Percentiles rank a stretch among this genome's conserved stretches.
Evolutionary conservation across 495 filamentous ascomycete genomes (phyloP).

Genomic region (Aspergillus asperescens): DNA sequence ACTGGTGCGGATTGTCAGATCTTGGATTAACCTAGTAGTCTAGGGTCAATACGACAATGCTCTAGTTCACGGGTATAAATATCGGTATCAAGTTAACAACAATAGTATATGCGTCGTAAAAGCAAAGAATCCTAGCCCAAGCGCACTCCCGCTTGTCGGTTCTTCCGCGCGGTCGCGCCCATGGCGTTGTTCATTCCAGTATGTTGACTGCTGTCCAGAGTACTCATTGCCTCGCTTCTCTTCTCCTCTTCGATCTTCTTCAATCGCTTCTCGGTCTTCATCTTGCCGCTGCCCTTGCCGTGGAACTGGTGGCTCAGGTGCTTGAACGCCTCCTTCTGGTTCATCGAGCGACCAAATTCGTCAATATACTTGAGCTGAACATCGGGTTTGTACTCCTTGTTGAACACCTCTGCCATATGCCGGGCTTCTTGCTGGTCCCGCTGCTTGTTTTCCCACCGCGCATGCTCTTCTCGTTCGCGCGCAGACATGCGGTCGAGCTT

Average conservation of each 20-base stretch:
- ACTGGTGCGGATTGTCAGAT: not conserved
- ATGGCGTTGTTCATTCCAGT: slow-evolving; percentile 78
- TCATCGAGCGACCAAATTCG: slow-evolving; percentile 76
- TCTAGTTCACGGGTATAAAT: not conserved
- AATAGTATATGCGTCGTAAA: not conserved
- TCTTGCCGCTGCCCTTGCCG: slow-evolving; percentile 93
- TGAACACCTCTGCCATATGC: slow-evolving; percentile 77
- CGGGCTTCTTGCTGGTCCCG: slow-evolving; percentile 78
- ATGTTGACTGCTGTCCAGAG: slow-evolving; percentile 73
- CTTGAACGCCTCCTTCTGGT: slow-evolving; percentile 94
- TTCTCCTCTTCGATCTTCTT: slow-evolving; percentile 98
- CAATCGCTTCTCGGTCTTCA: slow-evolving; percentile 93
- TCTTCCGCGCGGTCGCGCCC: slow-evolving; percentile 69
- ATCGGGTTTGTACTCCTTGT: slow-evolving; percentile 79
- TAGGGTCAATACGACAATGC: not conserved
- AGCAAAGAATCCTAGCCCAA: slow-evolving; percentile 50
- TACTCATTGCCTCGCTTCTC: slow-evolving; percentile 72
- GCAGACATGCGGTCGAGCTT: slow-evolving; percentile 80
- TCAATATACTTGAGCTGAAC: slow-evolving; percentile 88
- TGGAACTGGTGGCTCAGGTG: slow-evolving; percentile 95
- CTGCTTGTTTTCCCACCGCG: slow-evolving; percentile 76
- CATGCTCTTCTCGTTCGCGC: slow-evolving; percentile 85
- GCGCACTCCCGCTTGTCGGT: slow-evolving; percentile 81
- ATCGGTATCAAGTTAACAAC: not conserved
- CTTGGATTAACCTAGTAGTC: not conserved